These are phyloP conservation scores for Daldinia loculata DNA, from an alignment of 495 filamentous ascomycete genomes.

Conservation along the genomic window DNA sequence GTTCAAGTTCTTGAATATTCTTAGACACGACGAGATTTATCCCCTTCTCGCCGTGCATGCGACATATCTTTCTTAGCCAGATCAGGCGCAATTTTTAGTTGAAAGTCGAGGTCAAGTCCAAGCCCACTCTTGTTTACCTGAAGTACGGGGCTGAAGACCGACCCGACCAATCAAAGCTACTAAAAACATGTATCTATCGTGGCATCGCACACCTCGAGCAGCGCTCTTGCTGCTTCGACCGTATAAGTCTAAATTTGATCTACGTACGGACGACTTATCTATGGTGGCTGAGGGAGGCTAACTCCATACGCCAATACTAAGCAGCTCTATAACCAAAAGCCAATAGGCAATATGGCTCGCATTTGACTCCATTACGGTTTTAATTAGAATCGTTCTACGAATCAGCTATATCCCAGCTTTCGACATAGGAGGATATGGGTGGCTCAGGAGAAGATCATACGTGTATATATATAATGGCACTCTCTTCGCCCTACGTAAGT, in stretches of 20 bases:
- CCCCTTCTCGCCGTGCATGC: too few relatives aligned
- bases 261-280: background rate
- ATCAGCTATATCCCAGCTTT: background rate
- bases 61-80: too few relatives aligned
- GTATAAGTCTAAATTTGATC: constrained; percentile 7
- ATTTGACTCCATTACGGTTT: constrained; percentile 11
- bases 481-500: background rate
- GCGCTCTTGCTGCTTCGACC: background rate
- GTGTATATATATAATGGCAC: constrained; percentile 8
- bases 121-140: constrained; percentile 5
- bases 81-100: too few relatives aligned
- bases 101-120: background rate
- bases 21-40: too few relatives aligned
- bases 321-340: constrained; percentile 5
- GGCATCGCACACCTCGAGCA: background rate
- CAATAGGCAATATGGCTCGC: constrained; percentile 7
- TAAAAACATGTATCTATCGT: constrained; percentile 1
- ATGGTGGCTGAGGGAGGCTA: constrained; percentile 8
- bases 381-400: background rate
- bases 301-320: background rate
- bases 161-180: constrained; percentile 36
- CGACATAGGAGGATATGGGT: background rate
- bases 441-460: background rate
- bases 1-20: too few relatives aligned
- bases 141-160: constrained; percentile 27